Base-by-base conservation (phyloP, 805 yeast genomes). In the Cyberlindnera mississippiensis region DNA sequence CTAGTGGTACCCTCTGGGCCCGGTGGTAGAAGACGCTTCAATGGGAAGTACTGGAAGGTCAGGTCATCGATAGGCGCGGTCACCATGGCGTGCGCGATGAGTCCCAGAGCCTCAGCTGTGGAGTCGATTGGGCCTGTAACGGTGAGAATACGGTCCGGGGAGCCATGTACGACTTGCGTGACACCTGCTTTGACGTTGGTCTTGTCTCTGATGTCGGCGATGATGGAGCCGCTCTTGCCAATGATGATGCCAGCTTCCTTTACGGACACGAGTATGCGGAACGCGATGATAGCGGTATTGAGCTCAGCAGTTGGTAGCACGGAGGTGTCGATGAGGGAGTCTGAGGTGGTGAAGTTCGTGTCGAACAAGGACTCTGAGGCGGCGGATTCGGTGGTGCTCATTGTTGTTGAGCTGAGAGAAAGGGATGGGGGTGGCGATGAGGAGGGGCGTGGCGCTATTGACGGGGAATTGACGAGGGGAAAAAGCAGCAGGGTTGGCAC, bases 201-300 rank as follows among this genome's bases (percentile, higher is more conserved):
- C 44, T 75, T 75, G 37, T 78, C 87, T 50, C 96, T 73, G 35
- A 89, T 77, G 28, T 75, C 72, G 41, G 89, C 84, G 46, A 89
- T 88, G 41, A 82, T 82, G 37, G 73, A 70, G 35, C 96, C 96
- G 50, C 78, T 83, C 51, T 84, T 84, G 40, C 96, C 96, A 53
- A 89, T 89, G 48, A 89, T 78, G 47, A 88, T 85, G 14, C 96
- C 96, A 11, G 95, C 90, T 62, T 89, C 96, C 57, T 82, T 84
- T 41, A 89, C 76, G 2, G 93, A 80, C 15, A 89, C 84, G 22
- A 89, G 71, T 1, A 87, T 75, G 48, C 71, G 59, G 48, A 52
- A 49, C 9, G 57, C 59, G 32, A 57, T 56, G 31, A 55, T 56
- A 18, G 62, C 59, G 6, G 53, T 45, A 7, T 52, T 51, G 33